Evolutionary conservation across 345 rosid genomes (phyloP).

Genomic region (Syzygium aromaticum): DNA sequence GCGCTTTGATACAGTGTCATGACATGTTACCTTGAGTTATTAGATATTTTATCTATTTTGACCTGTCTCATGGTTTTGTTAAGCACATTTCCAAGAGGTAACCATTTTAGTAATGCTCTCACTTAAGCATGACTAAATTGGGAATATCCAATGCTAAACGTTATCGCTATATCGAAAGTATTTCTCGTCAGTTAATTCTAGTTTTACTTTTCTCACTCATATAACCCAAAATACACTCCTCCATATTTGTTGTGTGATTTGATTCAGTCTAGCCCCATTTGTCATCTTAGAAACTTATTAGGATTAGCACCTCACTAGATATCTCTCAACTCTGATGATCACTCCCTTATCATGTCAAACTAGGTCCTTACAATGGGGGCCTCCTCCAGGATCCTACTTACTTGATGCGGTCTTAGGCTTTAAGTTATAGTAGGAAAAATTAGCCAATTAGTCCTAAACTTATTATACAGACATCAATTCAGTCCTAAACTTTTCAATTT

Average conservation of each 20-base stretch:
- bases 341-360: neutral
- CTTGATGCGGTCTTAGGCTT: neutral
- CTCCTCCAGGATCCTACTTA: neutral
- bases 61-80: neutral
- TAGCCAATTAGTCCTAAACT: neutral
- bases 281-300: neutral
- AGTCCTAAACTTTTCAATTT: accelerated
- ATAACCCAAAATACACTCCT: neutral
- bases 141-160: neutral
- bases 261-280: neutral
- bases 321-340: neutral
- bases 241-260: neutral
- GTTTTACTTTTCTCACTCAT: neutral
- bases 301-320: neutral
- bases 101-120: neutral
- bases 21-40: neutral
- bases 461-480: neutral
- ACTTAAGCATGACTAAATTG: neutral
- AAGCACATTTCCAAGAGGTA: neutral
- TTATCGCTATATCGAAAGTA: neutral
- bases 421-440: neutral
- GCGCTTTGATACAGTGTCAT: neutral
- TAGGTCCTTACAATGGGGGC: neutral
- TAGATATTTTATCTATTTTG: neutral
- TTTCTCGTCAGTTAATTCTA: neutral